phyloP scores from a whole-genome alignment of 2,329 filamentous ascomycete species.

The Catunica adiposa region DNA sequence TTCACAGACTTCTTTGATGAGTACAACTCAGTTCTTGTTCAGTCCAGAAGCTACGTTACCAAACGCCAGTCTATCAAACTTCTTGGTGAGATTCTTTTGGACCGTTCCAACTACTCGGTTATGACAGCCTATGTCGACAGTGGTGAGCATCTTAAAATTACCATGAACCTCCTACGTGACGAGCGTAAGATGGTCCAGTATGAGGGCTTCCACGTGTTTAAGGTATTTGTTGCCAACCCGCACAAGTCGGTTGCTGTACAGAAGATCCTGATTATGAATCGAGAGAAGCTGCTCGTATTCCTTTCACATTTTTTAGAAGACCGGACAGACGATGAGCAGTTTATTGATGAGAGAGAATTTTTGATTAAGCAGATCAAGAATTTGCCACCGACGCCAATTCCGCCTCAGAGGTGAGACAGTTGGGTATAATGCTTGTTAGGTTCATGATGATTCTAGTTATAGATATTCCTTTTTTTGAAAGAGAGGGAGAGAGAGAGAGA shows the following conservation, averaged over 20 bases:
- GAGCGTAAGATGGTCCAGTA: constrained; percentile 99
- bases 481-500: no score
- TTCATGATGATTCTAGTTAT: neutral
- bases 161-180: constrained; percentile 92
- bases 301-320: constrained; percentile 85
- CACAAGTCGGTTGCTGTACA: constrained; percentile 95
- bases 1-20: constrained; percentile 85
- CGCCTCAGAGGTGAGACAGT: constrained; percentile 27
- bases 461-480: no score
- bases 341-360: constrained; percentile 95
- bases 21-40: constrained; percentile 76
- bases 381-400: constrained; percentile 42
- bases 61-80: constrained; percentile 97
- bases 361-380: constrained; percentile 82
- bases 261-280: constrained; percentile 90
- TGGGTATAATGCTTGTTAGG: neutral
- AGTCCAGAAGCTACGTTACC: constrained; percentile 91
- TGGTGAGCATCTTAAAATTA: constrained; percentile 90
- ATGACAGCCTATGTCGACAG: constrained; percentile 96
- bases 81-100: constrained; percentile 82
- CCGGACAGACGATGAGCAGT: constrained; percentile 92
- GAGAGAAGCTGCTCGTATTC: constrained; percentile 77
- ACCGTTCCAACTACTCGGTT: constrained; percentile 90
- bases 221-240: constrained; percentile 96
- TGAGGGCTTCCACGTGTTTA: constrained; percentile 98